Conservation (phyloP, 805 yeast species). For the Myxozyma vanderwaltii region DNA sequence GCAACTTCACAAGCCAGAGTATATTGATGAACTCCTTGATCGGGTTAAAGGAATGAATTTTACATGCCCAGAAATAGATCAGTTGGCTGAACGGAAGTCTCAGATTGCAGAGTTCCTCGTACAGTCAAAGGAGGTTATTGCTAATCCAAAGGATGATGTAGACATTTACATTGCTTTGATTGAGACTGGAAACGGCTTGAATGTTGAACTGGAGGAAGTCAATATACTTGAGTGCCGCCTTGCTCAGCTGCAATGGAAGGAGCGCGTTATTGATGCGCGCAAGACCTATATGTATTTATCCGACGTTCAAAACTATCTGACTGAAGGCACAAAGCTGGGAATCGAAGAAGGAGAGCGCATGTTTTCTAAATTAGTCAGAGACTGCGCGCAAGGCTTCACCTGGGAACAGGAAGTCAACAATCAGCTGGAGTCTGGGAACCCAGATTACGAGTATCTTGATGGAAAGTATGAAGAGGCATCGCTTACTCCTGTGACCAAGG, state of each 20-base stretch:
- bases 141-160: slow-evolving; percentile 38
- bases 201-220: slow-evolving; percentile 55
- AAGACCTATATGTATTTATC: slow-evolving; percentile 35
- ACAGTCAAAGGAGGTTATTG: slow-evolving; percentile 48
- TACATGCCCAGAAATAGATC: slow-evolving; percentile 60
- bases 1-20: slow-evolving; percentile 38
- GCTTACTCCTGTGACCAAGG: slow-evolving; percentile 31
- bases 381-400: slow-evolving; percentile 32
- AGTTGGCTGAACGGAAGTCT: slow-evolving; percentile 53
- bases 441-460: slow-evolving; percentile 9
- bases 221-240: slow-evolving; percentile 47
- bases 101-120: slow-evolving; percentile 57
- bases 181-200: slow-evolving; percentile 61
- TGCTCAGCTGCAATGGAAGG: slow-evolving; percentile 48
- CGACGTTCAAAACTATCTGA: slow-evolving; percentile 35
- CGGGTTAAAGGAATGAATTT: slow-evolving; percentile 56
- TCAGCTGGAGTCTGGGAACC: slow-evolving; percentile 20
- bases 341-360: slow-evolving; percentile 35
- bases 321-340: slow-evolving; percentile 38
- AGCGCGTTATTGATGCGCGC: slow-evolving; percentile 36
- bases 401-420: slow-evolving; percentile 37
- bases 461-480: slow-evolving; percentile 35
- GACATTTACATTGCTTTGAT: slow-evolving; percentile 58
- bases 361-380: slow-evolving; percentile 22
- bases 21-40: slow-evolving; percentile 47